A percentile compares a stretch with the other conserved stretches of the same genome.
Evolutionary conservation across 2,329 filamentous ascomycete genomes (phyloP).

Genomic region (Fusarium fracticaudum): DNA sequence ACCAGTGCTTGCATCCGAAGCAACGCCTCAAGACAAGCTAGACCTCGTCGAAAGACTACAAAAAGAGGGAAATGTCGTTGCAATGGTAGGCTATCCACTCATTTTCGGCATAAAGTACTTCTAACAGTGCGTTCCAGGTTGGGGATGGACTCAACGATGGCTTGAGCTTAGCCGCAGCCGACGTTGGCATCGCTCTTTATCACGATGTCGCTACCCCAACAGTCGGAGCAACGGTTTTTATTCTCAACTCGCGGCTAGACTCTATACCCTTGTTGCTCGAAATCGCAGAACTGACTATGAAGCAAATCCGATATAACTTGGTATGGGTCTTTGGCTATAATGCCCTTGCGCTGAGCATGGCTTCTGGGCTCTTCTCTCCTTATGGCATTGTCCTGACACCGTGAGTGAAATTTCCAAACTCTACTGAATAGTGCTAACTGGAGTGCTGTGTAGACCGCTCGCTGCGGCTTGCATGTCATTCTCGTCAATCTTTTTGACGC

Average conservation of each 20-base stretch:
- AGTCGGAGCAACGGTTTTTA: neutral
- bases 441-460: neutral
- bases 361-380: neutral
- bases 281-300: neutral
- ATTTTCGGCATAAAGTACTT: rapidly evolving
- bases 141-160: neutral
- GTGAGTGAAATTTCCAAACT: neutral
- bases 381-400: neutral
- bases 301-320: neutral
- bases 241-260: neutral
- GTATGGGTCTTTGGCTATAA: neutral
- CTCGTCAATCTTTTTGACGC: neutral
- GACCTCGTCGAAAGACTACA: neutral
- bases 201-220: neutral
- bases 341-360: neutral
- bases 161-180: neutral
- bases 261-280: neutral
- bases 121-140: neutral
- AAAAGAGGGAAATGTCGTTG: neutral
- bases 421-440: neutral
- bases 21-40: neutral
- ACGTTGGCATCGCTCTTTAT: neutral
- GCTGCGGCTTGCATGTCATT: neutral
- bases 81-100: neutral
- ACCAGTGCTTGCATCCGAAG: neutral